Percentiles rank a stretch among this genome's conserved stretches.
These are phyloP conservation scores for Clohesyomyces aquaticus DNA, from an alignment of 495 filamentous ascomycete species.

Conservation along the genomic window DNA sequence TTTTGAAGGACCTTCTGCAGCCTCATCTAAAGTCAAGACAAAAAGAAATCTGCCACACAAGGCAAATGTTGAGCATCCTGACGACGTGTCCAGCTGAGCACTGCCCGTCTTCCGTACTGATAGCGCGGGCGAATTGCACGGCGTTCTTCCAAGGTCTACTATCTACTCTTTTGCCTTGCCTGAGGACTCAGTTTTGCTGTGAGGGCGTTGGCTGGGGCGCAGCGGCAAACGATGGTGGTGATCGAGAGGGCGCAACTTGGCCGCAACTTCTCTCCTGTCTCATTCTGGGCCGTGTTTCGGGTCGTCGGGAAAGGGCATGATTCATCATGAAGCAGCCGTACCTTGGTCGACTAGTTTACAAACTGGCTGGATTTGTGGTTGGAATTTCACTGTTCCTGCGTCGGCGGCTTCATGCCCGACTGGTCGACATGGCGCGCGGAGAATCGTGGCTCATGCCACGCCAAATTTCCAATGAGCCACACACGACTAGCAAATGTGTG, in stretches of 20 bases:
- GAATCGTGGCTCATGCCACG: constrained; percentile 13
- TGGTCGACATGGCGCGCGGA: constrained; percentile 2
- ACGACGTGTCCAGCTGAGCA: too few species aligned
- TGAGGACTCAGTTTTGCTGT: not conserved
- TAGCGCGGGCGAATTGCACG: not conserved
- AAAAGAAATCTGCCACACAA: too few species aligned
- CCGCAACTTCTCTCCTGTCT: constrained; percentile 17
- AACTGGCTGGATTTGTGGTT: constrained; percentile 2
- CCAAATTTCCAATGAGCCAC: not conserved
- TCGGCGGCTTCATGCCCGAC: constrained; percentile 6
- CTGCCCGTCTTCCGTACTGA: not conserved
- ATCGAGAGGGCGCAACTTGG: constrained; percentile 21
- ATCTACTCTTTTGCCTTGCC: not conserved
- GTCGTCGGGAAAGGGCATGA: not conserved
- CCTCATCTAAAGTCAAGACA: too few species aligned
- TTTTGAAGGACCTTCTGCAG: too few species aligned
- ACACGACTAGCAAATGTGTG: constrained; percentile 2
- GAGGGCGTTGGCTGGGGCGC: constrained; percentile 19
- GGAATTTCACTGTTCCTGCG: constrained; percentile 24
- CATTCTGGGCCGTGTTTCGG: constrained; percentile 2
- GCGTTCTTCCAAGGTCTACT: not conserved
- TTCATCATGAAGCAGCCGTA: constrained; percentile 25
- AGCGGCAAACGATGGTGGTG: not conserved
- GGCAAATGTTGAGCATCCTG: too few species aligned
- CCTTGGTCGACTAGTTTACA: constrained; percentile 11